These are phyloP conservation scores for Gracilariopsis chorda DNA, from an alignment of 23 red algal genomes.

Conservation along the genomic window DNA sequence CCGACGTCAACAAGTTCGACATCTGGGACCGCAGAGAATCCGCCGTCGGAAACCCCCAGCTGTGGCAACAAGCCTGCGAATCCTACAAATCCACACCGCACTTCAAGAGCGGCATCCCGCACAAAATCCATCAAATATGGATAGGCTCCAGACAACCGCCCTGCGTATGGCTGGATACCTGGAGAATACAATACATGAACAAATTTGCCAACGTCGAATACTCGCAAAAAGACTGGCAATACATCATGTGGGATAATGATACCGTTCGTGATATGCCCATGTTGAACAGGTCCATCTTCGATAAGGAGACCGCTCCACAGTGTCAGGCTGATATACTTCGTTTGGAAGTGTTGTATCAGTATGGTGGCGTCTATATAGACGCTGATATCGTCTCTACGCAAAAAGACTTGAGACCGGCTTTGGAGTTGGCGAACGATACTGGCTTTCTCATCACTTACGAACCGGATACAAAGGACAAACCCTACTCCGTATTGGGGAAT, in stretches of 20 bases:
- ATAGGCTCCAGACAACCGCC: constrained; percentile 64
- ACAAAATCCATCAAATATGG: constrained; percentile 76
- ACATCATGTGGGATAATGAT: constrained; percentile 63
- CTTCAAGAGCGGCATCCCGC: constrained; percentile 36
- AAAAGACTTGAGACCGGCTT: constrained; percentile 27
- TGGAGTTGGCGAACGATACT: constrained; percentile 32
- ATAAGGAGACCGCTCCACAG: constrained; percentile 51
- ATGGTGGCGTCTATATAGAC: constrained; percentile 80
- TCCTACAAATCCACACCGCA: neutral
- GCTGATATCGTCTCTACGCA: constrained; percentile 64
- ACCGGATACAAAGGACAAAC: constrained; percentile 79
- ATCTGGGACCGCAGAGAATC: constrained; percentile 78
- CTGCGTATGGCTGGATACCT: constrained; percentile 82
- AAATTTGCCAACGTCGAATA: neutral
- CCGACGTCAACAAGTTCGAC: constrained; percentile 48
- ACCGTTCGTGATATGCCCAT: constrained; percentile 44
- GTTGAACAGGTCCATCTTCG: constrained; percentile 58
- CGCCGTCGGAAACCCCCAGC: constrained; percentile 19
- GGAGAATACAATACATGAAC: constrained; percentile 66
- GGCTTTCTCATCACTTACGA: constrained; percentile 73
- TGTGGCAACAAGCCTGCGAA: constrained; percentile 37
- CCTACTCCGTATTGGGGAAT: constrained; percentile 69
- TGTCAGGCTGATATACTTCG: constrained; percentile 84
- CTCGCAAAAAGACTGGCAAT: constrained; percentile 9
- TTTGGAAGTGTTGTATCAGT: constrained; percentile 62